Conservation (phyloP, 805 yeast species). For the Kazachstania kunashirensis region DNA sequence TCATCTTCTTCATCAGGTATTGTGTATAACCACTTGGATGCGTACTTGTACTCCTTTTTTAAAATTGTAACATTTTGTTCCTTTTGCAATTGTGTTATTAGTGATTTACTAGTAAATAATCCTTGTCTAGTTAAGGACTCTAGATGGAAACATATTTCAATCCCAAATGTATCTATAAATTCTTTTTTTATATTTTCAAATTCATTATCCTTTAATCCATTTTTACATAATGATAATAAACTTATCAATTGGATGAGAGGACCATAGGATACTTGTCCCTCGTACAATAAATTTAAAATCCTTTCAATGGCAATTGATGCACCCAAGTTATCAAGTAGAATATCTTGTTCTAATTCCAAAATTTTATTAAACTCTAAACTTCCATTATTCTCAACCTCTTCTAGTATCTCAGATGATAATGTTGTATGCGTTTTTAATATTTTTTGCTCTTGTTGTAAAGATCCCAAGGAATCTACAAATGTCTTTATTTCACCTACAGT, state of each 20-base stretch:
- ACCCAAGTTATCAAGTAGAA: constrained; percentile 46
- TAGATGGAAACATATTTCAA: constrained; percentile 25
- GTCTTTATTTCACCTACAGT: constrained; percentile 56
- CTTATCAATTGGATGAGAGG: constrained; percentile 46
- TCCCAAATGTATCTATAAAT: constrained; percentile 57
- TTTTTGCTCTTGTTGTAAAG: constrained; percentile 57
- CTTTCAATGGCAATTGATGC: constrained; percentile 27
- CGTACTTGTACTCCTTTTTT: constrained; percentile 17
- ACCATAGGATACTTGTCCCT: constrained; percentile 30
- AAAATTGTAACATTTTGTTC: constrained; percentile 2
- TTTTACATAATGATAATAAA: constrained; percentile 51
- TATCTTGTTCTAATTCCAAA: constrained; percentile 59
- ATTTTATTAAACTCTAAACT: constrained; percentile 33
- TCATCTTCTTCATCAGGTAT: constrained; percentile 14
- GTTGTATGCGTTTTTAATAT: constrained; percentile 62
- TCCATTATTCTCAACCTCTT: constrained; percentile 31
- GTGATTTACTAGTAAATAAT: constrained; percentile 13
- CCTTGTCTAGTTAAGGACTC: constrained; percentile 17
- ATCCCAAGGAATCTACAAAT: constrained; percentile 62
- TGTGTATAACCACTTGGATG: constrained; percentile 21
- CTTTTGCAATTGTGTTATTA: background rate
- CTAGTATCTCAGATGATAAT: constrained; percentile 57
- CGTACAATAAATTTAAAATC: constrained; percentile 43
- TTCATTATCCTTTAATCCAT: constrained; percentile 62
- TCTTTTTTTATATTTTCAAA: constrained; percentile 44